phyloP scores from a whole-genome alignment of 306 rosid genomes.

The Rosa rugosa region DNA sequence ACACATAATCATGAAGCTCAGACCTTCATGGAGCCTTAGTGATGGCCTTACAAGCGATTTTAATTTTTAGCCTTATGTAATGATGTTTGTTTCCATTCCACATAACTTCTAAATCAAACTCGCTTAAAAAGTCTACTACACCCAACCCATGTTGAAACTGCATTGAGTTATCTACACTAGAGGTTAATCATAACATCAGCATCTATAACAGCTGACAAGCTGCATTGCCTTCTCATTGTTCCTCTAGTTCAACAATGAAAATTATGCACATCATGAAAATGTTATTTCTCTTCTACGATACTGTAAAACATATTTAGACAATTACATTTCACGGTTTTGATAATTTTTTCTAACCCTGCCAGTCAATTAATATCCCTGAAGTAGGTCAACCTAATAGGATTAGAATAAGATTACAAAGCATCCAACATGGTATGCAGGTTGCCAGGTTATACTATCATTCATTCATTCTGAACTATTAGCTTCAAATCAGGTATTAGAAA shows the following conservation, averaged over 20 bases:
- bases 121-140: neutral
- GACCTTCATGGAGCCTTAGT: neutral
- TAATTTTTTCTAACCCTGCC: neutral
- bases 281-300: neutral
- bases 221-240: neutral
- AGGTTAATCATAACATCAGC: neutral
- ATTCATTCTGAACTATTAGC: neutral
- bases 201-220: conserved; percentile 8
- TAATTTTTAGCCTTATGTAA: neutral
- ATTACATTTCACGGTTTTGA: neutral
- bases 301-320: neutral
- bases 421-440: neutral
- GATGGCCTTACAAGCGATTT: neutral
- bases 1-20: neutral
- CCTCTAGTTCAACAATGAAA: neutral
- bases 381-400: neutral
- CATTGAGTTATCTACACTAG: neutral
- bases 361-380: neutral
- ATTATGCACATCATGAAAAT: neutral
- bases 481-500: neutral
- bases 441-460: neutral
- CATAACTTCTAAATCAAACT: neutral
- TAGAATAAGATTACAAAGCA: neutral
- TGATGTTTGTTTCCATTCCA: neutral
- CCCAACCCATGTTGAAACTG: neutral